Evolutionary conservation across 148 eudicot genomes (phyloP).

Genomic region (Salicornia ramosissima): DNA sequence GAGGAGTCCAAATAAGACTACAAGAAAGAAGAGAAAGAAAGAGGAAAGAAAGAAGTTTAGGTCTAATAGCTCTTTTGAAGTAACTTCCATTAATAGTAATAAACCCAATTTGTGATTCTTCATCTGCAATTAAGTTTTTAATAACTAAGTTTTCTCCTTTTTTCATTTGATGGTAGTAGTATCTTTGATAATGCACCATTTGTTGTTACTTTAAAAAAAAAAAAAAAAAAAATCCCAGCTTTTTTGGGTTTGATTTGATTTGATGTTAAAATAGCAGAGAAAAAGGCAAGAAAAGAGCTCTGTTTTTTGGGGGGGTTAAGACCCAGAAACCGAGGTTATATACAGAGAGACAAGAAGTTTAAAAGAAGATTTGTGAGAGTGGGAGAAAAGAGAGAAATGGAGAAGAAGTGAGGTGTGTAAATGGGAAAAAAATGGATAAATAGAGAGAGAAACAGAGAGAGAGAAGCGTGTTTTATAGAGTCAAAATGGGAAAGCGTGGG

Average conservation of each 20-base stretch:
- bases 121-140: conserved; percentile 25
- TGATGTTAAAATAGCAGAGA: background rate
- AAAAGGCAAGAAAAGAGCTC: background rate
- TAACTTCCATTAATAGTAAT: conserved; percentile 14
- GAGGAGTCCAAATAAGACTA: conserved; percentile 45
- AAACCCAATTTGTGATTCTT: conserved; percentile 32
- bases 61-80: conserved; percentile 36
- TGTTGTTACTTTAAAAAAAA: background rate
- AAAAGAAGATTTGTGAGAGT: background rate
- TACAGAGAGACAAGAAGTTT: background rate
- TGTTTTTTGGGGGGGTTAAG: background rate
- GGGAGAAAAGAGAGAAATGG: background rate
- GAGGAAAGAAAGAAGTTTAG: conserved; percentile 41
- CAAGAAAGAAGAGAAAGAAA: conserved; percentile 50
- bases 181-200: conserved; percentile 76
- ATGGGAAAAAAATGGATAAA: background rate
- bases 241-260: background rate
- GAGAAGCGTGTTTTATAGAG: background rate
- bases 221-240: conserved; percentile 7
- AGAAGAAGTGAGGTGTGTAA: background rate
- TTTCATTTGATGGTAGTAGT: conserved; percentile 41
- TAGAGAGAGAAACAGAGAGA: background rate
- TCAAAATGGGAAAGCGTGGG: conserved; percentile 1
- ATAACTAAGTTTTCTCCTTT: conserved; percentile 34
- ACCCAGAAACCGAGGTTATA: conserved; percentile 1